Evolutionary conservation across 441 rosid genomes (phyloP).

Genomic region (Cnidoscolus chayamansa): DNA sequence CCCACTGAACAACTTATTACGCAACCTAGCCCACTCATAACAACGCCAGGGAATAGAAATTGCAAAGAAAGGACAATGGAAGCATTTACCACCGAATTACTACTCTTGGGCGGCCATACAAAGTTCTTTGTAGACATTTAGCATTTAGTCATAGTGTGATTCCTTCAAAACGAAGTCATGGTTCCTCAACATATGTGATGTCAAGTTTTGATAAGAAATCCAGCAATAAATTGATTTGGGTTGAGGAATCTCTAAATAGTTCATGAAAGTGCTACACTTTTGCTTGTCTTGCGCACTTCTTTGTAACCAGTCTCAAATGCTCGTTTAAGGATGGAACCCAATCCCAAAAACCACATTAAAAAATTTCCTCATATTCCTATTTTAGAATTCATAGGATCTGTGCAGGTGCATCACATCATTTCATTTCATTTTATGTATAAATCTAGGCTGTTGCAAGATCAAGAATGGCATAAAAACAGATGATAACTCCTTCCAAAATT

Average conservation of each 20-base stretch:
- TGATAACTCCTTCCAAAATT: background rate
- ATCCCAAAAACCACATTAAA: background rate
- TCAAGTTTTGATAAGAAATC: background rate
- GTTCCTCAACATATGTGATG: background rate
- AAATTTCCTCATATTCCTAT: background rate
- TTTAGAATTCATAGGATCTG: background rate
- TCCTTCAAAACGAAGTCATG: background rate
- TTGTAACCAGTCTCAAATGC: background rate
- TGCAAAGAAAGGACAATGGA: background rate
- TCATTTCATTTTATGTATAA: background rate
- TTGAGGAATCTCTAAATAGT: background rate
- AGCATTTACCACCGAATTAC: background rate
- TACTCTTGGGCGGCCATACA: background rate
- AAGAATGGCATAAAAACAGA: background rate
- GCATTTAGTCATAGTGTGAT: no score
- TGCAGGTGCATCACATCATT: background rate
- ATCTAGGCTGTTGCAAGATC: background rate
- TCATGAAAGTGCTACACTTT: background rate
- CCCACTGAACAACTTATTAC: background rate
- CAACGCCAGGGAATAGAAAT: background rate
- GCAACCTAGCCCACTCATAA: background rate
- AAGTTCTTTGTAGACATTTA: background rate
- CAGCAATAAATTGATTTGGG: background rate
- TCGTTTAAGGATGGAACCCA: background rate
- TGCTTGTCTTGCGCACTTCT: background rate